phyloP scores from a whole-genome alignment of 257 asterid genomes.

The Thymus mandschuricus region DNA sequence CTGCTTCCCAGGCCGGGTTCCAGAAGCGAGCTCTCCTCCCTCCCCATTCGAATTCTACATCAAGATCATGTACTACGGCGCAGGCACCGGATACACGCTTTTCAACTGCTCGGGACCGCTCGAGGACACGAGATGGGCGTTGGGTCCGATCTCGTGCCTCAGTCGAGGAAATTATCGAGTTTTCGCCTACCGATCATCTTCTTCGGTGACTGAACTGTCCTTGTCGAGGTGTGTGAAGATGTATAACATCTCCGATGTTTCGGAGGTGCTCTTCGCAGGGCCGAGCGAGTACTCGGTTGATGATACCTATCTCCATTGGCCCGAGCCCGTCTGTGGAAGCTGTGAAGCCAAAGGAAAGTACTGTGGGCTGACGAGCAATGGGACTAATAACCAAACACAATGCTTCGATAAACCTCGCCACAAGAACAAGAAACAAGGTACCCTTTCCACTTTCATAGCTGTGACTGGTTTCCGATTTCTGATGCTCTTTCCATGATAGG shows the following conservation, averaged over 20 bases:
- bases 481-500: no score
- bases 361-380: conserved; percentile 51
- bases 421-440: conserved; percentile 34
- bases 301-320: conserved; percentile 48
- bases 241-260: conserved; percentile 56
- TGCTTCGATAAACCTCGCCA: conserved; percentile 39
- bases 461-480: no score
- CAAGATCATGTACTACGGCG: background rate
- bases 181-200: conserved; percentile 38
- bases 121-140: background rate
- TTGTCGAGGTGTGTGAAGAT: conserved; percentile 54
- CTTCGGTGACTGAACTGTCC: conserved; percentile 33
- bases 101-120: conserved; percentile 55
- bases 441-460: no score
- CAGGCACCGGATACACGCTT: conserved; percentile 43
- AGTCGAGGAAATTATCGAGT: conserved; percentile 39
- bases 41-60: conserved; percentile 39
- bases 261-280: conserved; percentile 35
- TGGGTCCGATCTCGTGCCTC: conserved; percentile 47
- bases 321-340: conserved; percentile 51
- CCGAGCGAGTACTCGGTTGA: conserved; percentile 9
- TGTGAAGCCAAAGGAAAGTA: conserved; percentile 54
- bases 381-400: conserved; percentile 42
- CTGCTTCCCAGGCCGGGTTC: conserved; percentile 55
- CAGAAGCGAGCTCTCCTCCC: conserved; percentile 36